Evolutionary conservation across 169 alveolate species (phyloP), one percentile per base, ranked within the genome.

Genomic region (Blepharisma undulans): DNA sequence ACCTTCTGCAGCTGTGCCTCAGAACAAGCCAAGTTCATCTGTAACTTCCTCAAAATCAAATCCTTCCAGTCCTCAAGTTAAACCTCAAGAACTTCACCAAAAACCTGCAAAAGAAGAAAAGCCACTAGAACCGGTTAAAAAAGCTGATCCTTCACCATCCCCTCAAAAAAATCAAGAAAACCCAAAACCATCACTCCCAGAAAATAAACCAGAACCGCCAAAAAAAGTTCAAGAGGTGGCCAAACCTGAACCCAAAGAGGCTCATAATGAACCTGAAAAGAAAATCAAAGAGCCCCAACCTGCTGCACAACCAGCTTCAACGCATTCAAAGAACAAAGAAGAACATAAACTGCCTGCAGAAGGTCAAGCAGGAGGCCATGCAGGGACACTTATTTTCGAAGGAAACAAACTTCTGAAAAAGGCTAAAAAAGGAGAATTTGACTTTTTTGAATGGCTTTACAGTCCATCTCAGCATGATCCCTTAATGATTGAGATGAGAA

Each of bases 361-460:
- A 32, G 29, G 89, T 8, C 84, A 86, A 88, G 92, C 92, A 4
- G 92, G 92, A 30, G 92, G 92, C 7, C 92, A 88, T 18, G 76
- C 74, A 34, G 87, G 87, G 8, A 76, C 33, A 30, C 25, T 88
- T 48, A 30, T 88, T 19, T 72, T 74, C 32, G 92, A 88, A 88
- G 92, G 87, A 7, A 72, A 88, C n/a, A 33, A 34, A 10, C 71
- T 88, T n/a, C 30, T 76, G 14, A 88, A 88, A 33, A 88, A 36
- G 59, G 29, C 92, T 18, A 88, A 88, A 33, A 88, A 29, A 36
- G 25, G 33, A 30, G 92, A 88, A 76, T 74, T 88, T 5, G 76
- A 36, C 22, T 88, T 88, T 18, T 33, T 66, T 27, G 71, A 86
- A n/a, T 60, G 82, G 25, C 32, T 86, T 22, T 27, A 27, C 29